phyloP scores from a whole-genome alignment of 2,329 filamentous ascomycete species.

The Sporothrix sp. region DNA sequence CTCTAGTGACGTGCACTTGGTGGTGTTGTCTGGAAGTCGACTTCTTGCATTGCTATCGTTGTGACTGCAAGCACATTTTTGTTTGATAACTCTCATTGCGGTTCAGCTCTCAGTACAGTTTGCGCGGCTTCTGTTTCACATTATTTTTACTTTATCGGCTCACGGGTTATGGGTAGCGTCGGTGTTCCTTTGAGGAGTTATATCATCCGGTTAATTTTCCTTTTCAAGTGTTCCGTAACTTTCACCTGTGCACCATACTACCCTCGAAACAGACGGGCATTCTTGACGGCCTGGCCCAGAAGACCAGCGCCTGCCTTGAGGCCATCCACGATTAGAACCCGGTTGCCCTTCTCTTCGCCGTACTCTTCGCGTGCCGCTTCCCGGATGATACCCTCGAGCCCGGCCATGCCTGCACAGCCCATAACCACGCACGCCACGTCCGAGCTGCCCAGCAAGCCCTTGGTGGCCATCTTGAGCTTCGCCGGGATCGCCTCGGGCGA shows the following conservation, averaged over 20 bases:
- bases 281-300: conserved; percentile 45
- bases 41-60: too few species aligned
- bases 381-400: conserved; percentile 67
- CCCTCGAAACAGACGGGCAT: conserved; percentile 30
- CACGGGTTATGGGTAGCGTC: too few species aligned
- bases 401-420: conserved; percentile 87
- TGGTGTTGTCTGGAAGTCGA: too few species aligned
- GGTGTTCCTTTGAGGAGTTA: too few species aligned
- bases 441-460: conserved; percentile 47
- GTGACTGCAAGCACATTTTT: too few species aligned
- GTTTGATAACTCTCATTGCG: too few species aligned
- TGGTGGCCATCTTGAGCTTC: conserved; percentile 62
- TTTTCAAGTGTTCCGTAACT: too few species aligned
- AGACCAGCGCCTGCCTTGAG: conserved; percentile 59
- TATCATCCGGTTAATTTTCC: too few species aligned
- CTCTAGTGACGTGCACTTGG: background rate
- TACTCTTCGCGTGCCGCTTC: conserved; percentile 55
- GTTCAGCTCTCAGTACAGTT: too few species aligned
- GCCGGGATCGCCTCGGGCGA: conserved; percentile 52
- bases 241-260: background rate
- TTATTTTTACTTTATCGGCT: too few species aligned
- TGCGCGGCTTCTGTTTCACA: too few species aligned
- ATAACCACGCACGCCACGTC: conserved; percentile 62
- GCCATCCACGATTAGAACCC: conserved; percentile 67
- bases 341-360: conserved; percentile 43